phyloP scores from a whole-genome alignment of 192 early-diverging fungal genomes.

The Coemansia asiatica region DNA sequence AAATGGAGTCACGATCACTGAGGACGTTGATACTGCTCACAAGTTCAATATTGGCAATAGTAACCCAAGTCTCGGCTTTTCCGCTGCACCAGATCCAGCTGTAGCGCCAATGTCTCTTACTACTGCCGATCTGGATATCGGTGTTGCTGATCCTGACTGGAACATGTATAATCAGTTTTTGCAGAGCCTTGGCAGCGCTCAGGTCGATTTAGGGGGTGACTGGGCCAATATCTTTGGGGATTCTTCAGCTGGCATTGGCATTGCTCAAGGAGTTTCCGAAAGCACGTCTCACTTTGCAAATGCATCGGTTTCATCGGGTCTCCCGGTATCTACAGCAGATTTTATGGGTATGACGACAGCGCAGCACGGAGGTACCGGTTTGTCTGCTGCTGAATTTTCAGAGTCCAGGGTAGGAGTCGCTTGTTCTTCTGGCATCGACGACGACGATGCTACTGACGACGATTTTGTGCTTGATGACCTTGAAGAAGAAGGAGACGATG shows the following conservation, averaged over 20 bases:
- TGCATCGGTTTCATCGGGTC: not conserved
- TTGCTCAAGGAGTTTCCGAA: not conserved
- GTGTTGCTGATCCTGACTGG: conserved; percentile 36
- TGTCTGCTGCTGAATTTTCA: not conserved
- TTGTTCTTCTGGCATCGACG: conserved; percentile 16
- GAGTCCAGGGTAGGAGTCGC: not conserved
- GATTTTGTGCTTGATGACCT: conserved; percentile 48
- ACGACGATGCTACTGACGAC: conserved; percentile 48
- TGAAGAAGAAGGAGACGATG: conserved; percentile 44
- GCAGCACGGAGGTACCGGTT: not conserved
- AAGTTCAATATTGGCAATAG: not conserved
- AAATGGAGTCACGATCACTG: not conserved
- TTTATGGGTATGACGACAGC: not conserved
- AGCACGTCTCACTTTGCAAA: not conserved
- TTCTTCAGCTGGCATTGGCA: not conserved
- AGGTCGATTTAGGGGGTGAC: conserved; percentile 21
- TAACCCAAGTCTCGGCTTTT: not conserved
- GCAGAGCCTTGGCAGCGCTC: conserved; percentile 35
- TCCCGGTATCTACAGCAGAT: not conserved
- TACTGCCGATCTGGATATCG: conserved; percentile 5
- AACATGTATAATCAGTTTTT: conserved; percentile 45
- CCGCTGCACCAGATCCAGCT: not conserved
- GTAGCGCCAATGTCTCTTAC: not conserved
- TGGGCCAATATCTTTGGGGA: conserved; percentile 40
- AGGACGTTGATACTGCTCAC: not conserved